Evolutionary conservation across 2,329 filamentous ascomycete genomes (phyloP).

Genomic region (Penicillium sp.): DNA sequence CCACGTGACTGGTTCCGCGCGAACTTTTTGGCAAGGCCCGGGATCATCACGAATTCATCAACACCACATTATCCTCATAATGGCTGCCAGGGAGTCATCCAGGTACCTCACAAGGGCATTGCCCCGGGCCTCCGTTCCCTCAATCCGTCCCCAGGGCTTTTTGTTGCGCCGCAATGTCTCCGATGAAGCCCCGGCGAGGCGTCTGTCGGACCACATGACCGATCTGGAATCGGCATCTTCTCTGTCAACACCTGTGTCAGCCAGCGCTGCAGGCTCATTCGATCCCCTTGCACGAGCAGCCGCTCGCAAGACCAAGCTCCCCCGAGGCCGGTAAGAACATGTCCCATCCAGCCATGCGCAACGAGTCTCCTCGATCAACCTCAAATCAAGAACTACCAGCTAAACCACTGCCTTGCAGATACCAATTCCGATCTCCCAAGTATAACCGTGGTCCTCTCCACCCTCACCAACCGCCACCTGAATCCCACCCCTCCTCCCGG

Average conservation of each 20-base stretch:
- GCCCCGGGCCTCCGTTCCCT: conserved; percentile 35
- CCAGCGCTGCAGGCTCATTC: conserved; percentile 49
- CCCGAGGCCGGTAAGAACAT: conserved; percentile 54
- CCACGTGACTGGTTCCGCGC: conserved; percentile 23
- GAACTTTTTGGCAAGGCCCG: conserved; percentile 33
- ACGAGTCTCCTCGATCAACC: not conserved
- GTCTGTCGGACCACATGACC: conserved; percentile 33
- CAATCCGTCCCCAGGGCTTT: conserved; percentile 32
- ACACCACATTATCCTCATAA: conserved; percentile 26
- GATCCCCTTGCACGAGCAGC: conserved; percentile 53
- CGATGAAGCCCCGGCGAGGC: conserved; percentile 38
- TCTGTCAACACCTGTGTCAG: conserved; percentile 40
- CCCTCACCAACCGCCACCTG: conserved; percentile 84
- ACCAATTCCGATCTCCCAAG: conserved; percentile 91
- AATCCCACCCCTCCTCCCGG: conserved; percentile 84
- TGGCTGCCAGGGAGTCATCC: conserved; percentile 45
- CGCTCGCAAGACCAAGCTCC: conserved; percentile 46
- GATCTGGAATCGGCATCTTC: conserved; percentile 55
- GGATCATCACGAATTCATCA: conserved; percentile 20
- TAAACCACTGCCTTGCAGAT: conserved; percentile 57
- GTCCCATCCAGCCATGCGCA: not conserved
- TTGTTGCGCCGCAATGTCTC: conserved; percentile 51
- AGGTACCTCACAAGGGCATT: conserved; percentile 43
- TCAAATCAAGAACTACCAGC: not conserved
- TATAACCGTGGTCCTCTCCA: conserved; percentile 93